These are phyloP conservation scores for Xerocomellus intermedius DNA, from an alignment of 768 basidiomycete species.

Conservation along the genomic window DNA sequence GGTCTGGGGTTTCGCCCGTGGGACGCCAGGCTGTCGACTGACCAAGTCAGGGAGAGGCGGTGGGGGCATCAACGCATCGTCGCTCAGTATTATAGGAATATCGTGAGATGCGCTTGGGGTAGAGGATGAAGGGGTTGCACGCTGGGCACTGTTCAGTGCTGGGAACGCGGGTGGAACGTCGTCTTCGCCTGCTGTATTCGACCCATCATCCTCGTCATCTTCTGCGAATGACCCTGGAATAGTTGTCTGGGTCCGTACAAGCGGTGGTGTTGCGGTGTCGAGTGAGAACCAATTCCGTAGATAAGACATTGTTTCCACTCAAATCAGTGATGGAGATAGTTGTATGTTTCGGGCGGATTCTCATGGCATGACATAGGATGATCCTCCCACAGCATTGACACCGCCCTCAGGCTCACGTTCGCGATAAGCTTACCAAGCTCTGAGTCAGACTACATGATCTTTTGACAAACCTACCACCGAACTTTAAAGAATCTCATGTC, in stretches of 20 bases:
- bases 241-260: not conserved
- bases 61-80: conserved; percentile 53
- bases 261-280: conserved; percentile 17
- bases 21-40: conserved; percentile 34
- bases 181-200: conserved; percentile 45
- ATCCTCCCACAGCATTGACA: too few species aligned
- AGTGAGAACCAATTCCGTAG: conserved; percentile 57
- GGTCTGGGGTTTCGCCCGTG: conserved; percentile 19
- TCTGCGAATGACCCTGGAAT: conserved; percentile 25
- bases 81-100: conserved; percentile 38
- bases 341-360: too few species aligned
- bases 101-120: not conserved
- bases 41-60: conserved; percentile 44
- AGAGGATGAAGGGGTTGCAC: conserved; percentile 36
- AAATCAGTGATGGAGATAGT: not conserved
- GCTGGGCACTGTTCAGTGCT: conserved; percentile 67
- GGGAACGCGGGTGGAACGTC: conserved; percentile 76
- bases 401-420: too few species aligned
- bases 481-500: too few species aligned
- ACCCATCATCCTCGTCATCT: conserved; percentile 37
- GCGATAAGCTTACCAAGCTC: too few species aligned
- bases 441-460: too few species aligned
- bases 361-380: too few species aligned
- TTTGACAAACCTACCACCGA: too few species aligned
- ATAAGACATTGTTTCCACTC: conserved; percentile 34